Evolutionary conservation across 129 eudicot genomes (phyloP).

Genomic region (Ambrosia trifida): DNA sequence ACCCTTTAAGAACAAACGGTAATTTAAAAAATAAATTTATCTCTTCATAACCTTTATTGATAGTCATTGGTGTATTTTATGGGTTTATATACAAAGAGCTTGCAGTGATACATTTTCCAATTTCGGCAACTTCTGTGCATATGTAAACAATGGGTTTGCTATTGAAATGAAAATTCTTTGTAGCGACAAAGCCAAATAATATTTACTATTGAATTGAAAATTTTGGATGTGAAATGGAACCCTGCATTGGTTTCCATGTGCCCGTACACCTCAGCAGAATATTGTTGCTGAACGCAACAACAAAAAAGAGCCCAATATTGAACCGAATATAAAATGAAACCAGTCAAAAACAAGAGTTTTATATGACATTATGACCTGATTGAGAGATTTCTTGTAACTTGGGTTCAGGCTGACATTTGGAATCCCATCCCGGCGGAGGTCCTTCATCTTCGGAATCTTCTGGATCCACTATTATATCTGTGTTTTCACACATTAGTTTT

Average conservation of each 20-base stretch:
- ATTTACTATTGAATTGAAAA: neutral
- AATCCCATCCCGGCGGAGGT: constrained; percentile 51
- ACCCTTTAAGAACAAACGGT: neutral
- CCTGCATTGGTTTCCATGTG: no score
- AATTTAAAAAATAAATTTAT: neutral
- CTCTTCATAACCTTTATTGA: neutral
- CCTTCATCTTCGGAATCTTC: constrained; percentile 40
- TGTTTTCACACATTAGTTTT: constrained; percentile 5
- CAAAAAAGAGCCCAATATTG: neutral
- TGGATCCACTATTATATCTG: constrained; percentile 29
- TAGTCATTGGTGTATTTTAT: neutral
- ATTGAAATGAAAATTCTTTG: neutral
- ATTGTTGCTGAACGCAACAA: neutral
- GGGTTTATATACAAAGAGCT: neutral
- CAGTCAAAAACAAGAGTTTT: neutral
- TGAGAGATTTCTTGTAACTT: constrained; percentile 17
- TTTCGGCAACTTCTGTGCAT: constrained; percentile 7
- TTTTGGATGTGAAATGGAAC: neutral
- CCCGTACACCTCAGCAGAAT: no score
- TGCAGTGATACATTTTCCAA: neutral
- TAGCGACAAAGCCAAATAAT: neutral
- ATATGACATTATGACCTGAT: constrained; percentile 23
- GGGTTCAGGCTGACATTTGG: constrained; percentile 26
- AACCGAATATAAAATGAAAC: neutral
- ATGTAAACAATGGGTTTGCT: neutral